A percentile compares a stretch with the other conserved stretches of the same genome.
Conservation (phyloP, 108 stramenopile genomes). For the Ochromonas danica region DNA sequence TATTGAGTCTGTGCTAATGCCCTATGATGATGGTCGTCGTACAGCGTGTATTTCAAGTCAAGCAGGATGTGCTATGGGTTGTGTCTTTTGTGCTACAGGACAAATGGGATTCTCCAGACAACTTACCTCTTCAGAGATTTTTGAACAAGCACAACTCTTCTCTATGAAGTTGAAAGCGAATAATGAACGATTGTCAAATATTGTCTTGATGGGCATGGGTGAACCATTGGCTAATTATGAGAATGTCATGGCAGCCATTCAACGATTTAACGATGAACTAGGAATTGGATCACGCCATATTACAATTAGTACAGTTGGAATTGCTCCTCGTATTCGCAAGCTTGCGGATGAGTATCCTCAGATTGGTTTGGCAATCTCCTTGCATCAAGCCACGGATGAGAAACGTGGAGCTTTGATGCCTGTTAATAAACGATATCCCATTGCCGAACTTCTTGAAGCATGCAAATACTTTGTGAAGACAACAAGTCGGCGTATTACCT, state of each 20-base stretch:
- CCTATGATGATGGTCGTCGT: conserved; percentile 85
- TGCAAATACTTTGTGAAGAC: conserved; percentile 70
- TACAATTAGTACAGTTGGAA: conserved; percentile 81
- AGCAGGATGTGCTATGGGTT: conserved; percentile 95
- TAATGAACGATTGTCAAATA: conserved; percentile 74
- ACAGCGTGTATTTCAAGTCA: conserved; percentile 93
- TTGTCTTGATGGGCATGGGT: conserved; percentile 97
- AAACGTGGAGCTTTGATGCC: conserved; percentile 80
- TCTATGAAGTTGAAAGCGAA: conserved; percentile 58
- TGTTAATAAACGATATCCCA: conserved; percentile 78
- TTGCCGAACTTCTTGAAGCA: conserved; percentile 76
- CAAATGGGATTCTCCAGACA: conserved; percentile 95
- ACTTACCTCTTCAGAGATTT: conserved; percentile 81
- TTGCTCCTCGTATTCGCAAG: conserved; percentile 50
- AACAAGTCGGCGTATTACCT: conserved; percentile 75
- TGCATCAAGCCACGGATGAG: conserved; percentile 84
- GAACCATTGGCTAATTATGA: conserved; percentile 84
- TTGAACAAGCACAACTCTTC: conserved; percentile 79
- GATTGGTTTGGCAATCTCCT: conserved; percentile 76
- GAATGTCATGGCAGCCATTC: conserved; percentile 78
- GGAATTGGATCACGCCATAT: conserved; percentile 89
- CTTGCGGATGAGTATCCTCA: conserved; percentile 61
- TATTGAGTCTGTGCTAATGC: conserved; percentile 95
- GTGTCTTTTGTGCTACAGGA: conserved; percentile 81
- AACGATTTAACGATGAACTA: conserved; percentile 76